Percentiles rank a stretch among this genome's conserved stretches.
Evolutionary conservation across 768 basidiomycete species (phyloP).

Genomic region (Mrakia frigida): DNA sequence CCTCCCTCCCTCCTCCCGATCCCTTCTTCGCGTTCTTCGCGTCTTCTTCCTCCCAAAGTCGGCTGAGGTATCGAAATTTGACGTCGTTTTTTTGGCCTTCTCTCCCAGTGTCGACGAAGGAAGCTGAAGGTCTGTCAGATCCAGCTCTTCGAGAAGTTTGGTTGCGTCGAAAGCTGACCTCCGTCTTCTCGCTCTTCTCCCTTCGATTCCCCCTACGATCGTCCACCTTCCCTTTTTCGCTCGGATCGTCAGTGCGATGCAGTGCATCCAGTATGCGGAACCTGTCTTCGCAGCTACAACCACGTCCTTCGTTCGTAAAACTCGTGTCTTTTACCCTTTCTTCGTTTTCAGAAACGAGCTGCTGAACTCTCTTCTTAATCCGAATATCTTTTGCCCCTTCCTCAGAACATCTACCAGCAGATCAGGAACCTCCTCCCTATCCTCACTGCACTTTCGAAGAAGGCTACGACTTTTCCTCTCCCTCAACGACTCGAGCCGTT

Average conservation of each 20-base stretch:
- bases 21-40: too few relatives aligned
- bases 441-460: constrained; percentile 1
- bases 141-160: too few relatives aligned
- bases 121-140: too few relatives aligned
- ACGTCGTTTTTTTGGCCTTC: too few relatives aligned
- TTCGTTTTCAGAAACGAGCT: neutral
- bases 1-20: neutral
- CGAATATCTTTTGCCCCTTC: neutral
- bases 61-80: too few relatives aligned
- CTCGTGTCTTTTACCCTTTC: neutral
- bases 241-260: neutral
- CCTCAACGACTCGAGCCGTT: neutral
- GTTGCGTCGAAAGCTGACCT: too few relatives aligned
- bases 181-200: neutral
- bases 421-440: neutral
- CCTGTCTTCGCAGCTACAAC: constrained; percentile 5
- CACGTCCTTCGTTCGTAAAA: neutral
- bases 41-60: too few relatives aligned
- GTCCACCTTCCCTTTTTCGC: too few relatives aligned
- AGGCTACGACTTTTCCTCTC: neutral
- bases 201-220: neutral
- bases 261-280: neutral
- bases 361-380: neutral
- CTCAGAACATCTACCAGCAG: neutral
- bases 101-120: too few relatives aligned